Evolutionary conservation across 495 filamentous ascomycete species (phyloP).

Genomic region (Xylaria cubensis): DNA sequence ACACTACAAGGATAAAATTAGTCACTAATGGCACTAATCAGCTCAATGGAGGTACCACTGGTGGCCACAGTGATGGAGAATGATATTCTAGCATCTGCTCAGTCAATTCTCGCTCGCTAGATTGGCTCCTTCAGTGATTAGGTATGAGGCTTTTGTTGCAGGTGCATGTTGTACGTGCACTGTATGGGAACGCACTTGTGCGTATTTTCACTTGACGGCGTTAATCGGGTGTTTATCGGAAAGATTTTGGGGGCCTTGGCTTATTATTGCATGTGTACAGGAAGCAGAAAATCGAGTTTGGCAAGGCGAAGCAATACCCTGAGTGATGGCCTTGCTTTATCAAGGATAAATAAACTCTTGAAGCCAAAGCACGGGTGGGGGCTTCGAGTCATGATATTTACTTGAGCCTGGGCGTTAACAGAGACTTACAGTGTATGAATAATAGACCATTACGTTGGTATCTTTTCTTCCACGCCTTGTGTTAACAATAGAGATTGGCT

Average conservation of each 20-base stretch:
- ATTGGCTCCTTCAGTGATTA: background rate
- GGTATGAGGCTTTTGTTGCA: background rate
- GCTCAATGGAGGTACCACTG: constrained; percentile 48
- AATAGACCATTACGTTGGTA: constrained; percentile 28
- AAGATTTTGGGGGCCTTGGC: background rate
- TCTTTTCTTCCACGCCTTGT: constrained; percentile 5
- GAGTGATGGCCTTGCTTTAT: constrained; percentile 26
- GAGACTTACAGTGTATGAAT: constrained; percentile 20
- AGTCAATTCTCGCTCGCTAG: constrained; percentile 3
- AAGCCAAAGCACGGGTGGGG: constrained; percentile 1
- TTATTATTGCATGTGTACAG: constrained; percentile 37
- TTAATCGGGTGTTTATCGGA: constrained; percentile 22
- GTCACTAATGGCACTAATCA: constrained; percentile 61
- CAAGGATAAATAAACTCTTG: constrained; percentile 15
- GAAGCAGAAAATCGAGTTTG: constrained; percentile 30
- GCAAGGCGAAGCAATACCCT: constrained; percentile 39
- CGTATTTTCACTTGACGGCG: constrained; percentile 23
- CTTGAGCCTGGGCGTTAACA: constrained; percentile 16
- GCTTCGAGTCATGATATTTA: constrained; percentile 8
- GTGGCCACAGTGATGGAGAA: constrained; percentile 55
- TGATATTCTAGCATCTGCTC: constrained; percentile 27
- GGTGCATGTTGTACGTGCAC: constrained; percentile 4
- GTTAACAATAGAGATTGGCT: constrained; percentile 7
- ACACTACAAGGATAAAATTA: constrained; percentile 57
- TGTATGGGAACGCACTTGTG: constrained; percentile 10